Percentiles rank a stretch among this genome's conserved stretches.
phyloP scores from a whole-genome alignment of 2,329 filamentous ascomycete species.

The Venturia nashicola region DNA sequence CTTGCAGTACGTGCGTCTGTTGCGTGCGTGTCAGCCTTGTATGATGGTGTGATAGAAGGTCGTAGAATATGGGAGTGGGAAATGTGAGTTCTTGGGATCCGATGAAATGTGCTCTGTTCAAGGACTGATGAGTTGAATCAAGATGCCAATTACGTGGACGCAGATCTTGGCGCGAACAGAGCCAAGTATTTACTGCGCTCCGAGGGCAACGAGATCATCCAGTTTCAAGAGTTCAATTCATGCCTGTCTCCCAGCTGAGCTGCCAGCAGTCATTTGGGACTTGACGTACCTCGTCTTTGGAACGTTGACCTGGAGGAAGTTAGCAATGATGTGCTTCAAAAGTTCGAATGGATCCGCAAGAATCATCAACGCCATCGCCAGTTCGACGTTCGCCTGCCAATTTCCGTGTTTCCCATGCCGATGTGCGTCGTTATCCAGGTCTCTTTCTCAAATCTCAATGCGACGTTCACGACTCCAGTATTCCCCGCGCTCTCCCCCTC shows the following conservation, averaged over 20 bases:
- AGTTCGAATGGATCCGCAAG: background rate
- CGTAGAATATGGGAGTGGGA: background rate
- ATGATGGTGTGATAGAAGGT: background rate
- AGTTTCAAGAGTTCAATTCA: background rate
- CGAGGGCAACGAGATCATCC: background rate
- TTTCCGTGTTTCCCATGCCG: background rate
- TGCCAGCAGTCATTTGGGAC: background rate
- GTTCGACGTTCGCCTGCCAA: background rate
- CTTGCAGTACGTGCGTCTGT: conserved; percentile 92
- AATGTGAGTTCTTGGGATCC: background rate
- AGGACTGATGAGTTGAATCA: background rate
- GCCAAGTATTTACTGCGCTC: background rate
- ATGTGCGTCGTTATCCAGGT: background rate
- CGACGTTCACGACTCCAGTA: background rate
- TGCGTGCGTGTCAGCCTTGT: background rate
- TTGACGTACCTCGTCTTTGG: conserved; percentile 55
- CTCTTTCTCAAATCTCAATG: background rate
- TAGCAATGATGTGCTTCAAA: background rate
- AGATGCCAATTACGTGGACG: background rate
- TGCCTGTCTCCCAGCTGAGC: background rate
- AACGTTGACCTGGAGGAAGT: conserved; percentile 71
- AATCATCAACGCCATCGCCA: background rate
- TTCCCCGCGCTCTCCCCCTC: background rate
- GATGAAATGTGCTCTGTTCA: no score
- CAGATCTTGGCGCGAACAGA: background rate